phyloP scores from a whole-genome alignment of 2,329 filamentous ascomycete genomes.

The Aureobasidium pullulans region DNA sequence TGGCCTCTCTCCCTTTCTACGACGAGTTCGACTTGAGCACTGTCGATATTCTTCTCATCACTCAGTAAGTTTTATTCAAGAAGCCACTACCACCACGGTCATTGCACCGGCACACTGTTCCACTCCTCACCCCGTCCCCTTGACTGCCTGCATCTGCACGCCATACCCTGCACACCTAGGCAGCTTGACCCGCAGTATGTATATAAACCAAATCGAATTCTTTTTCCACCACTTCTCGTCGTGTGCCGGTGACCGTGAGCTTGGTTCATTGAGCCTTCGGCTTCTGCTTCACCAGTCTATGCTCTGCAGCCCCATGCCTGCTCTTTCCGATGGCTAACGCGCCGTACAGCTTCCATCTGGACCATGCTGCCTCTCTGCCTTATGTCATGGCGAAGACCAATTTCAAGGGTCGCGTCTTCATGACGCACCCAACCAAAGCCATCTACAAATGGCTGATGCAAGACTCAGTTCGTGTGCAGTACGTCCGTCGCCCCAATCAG shows the following conservation, averaged over 20 bases:
- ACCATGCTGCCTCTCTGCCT: slow-evolving; percentile 96
- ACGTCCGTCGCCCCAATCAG: slow-evolving; percentile 34
- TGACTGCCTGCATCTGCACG: neutral
- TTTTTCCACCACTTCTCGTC: slow-evolving; percentile 14
- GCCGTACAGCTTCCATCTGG: slow-evolving; percentile 77
- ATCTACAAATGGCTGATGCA: slow-evolving; percentile 99
- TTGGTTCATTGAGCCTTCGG: neutral
- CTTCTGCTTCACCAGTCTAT: neutral
- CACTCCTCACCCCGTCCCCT: neutral
- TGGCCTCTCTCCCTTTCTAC: slow-evolving; percentile 91
- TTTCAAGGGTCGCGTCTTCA: slow-evolving; percentile 93
- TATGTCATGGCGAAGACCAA: slow-evolving; percentile 98
- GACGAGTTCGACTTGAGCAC: slow-evolving; percentile 97
- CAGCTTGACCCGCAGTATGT: slow-evolving; percentile 15
- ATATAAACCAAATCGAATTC: slow-evolving; percentile 29
- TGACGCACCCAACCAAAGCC: slow-evolving; percentile 98
- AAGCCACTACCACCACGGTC: neutral
- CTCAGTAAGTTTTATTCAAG: slow-evolving; percentile 72
- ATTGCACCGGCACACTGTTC: slow-evolving; percentile 8
- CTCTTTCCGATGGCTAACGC: neutral
- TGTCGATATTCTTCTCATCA: slow-evolving; percentile 93
- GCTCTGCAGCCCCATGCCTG: neutral
- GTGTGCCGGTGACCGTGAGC: slow-evolving; percentile 15
- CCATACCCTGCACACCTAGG: neutral
- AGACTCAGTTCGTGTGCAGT: slow-evolving; percentile 86